Evolutionary conservation across 2,329 filamentous ascomycete genomes (phyloP), one percentile per base, ranked within the genome.

Genomic region (Cryoendolithus antarcticus): DNA sequence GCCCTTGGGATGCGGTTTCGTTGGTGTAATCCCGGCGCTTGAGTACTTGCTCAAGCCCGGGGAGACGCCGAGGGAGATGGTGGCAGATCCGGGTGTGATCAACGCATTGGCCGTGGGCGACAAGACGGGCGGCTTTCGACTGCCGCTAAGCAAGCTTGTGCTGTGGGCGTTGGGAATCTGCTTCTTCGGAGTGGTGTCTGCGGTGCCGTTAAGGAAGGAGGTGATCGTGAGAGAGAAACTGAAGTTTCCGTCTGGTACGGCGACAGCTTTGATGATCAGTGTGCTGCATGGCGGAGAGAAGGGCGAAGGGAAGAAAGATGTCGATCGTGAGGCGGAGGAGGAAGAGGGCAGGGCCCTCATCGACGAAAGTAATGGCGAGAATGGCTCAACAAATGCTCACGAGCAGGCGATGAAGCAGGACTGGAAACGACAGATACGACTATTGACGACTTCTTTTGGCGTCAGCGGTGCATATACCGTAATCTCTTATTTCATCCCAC

Each of bases 181-280:
- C 57, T 89, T 96, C 55, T 98, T 98, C 57, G 91, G 91, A 0
- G 91, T 96, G 1, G 80, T 96, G 1, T 96, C 98, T 64, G 91
- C 88, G 1, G 89, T 98, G 7, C 91, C 91, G 1, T 57, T 96
- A 38, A 74, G 91, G 35, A 82, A 78, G 41, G 86, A 98, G 63
- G 88, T 96, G 40, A 93, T 98, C 44, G 85, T 98, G 39, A 68
- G 82, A 41, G 91, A 98, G 64, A 83, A 88, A 56, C 64, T 98
- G 42, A 91, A 84, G 56, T 98, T 98, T 51, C 91, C 91, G 0
- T 93, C 85, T 52, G 91, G 91, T 1, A 96, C 93, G 40, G 93
- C 91, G 35, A 96, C 91, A 2, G 91, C 91, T 0, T 72, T 96
- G 12, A 80, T 98, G 67, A 95, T 98, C 48, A 78, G 79, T 3